Conservation (phyloP, 306 rosid species). For the Inga laurina region DNA sequence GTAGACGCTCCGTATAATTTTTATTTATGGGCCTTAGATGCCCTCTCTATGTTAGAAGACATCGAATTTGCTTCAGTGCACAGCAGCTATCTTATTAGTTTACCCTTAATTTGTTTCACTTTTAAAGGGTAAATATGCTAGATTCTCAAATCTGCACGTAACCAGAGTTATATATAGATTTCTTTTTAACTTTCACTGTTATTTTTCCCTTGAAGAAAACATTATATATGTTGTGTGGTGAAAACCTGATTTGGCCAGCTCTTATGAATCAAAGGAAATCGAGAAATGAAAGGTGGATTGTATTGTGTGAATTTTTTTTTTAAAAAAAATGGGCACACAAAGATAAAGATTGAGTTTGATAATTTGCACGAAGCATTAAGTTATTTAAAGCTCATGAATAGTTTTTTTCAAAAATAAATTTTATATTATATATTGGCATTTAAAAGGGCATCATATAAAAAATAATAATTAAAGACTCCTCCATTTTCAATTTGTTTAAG, state of each 20-base stretch:
- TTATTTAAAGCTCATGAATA: background rate
- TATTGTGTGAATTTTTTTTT: background rate
- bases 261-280: background rate
- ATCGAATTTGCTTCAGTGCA: constrained; percentile 22
- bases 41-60: constrained; percentile 16
- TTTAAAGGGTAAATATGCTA: constrained; percentile 27
- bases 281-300: background rate
- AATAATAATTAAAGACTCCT: background rate
- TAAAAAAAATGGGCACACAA: background rate
- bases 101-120: background rate
- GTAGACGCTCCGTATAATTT: background rate
- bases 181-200: no score
- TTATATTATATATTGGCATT: no score
- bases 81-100: background rate
- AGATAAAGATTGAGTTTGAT: background rate
- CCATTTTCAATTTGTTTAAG: background rate
- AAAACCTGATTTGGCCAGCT: background rate
- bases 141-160: constrained; percentile 7
- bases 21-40: background rate
- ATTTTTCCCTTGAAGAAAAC: background rate
- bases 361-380: background rate
- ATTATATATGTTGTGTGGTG: background rate
- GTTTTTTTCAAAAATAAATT: no score
- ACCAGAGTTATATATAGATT: background rate
- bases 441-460: background rate